Conservation (phyloP, 1,284 basidiomycete genomes). For the Rhodotorula sp. region DNA sequence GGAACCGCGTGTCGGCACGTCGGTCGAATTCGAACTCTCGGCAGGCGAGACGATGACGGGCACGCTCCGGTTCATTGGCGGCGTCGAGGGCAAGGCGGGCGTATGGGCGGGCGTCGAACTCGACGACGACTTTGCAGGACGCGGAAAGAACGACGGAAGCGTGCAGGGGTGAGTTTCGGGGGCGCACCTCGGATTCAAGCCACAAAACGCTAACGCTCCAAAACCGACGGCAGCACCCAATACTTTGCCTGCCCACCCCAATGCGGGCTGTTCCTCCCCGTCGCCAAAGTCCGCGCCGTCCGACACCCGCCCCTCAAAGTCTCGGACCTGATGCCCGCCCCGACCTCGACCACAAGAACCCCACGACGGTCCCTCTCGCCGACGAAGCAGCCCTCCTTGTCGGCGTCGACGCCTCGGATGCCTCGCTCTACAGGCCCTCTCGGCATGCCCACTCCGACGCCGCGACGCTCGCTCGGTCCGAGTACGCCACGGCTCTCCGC, state of each 20-base stretch:
- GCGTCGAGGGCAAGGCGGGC: slow-evolving; percentile 79
- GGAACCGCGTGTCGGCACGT: slow-evolving; percentile 60
- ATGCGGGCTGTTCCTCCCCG: slow-evolving; percentile 87
- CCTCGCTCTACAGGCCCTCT: no score
- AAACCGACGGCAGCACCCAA: slow-evolving; percentile 56
- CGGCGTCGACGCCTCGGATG: slow-evolving; percentile 41
- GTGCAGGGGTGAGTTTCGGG: slow-evolving; percentile 70
- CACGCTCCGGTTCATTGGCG: slow-evolving; percentile 70
- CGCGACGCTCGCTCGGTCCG: slow-evolving; percentile 21
- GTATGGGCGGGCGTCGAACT: slow-evolving; percentile 89
- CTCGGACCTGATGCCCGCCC: neutral
- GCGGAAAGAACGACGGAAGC: slow-evolving; percentile 92
- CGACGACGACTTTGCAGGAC: slow-evolving; percentile 77
- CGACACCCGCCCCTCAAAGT: slow-evolving; percentile 11
- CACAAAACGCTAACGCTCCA: neutral
- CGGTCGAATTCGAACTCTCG: slow-evolving; percentile 71
- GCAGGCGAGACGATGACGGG: slow-evolving; percentile 73
- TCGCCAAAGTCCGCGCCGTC: slow-evolving; percentile 61
- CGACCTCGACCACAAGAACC: neutral
- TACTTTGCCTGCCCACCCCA: slow-evolving; percentile 83
- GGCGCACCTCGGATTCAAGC: neutral
- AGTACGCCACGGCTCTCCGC: slow-evolving; percentile 8
- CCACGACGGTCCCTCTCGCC: slow-evolving; percentile 39
- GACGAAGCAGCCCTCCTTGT: slow-evolving; percentile 9
- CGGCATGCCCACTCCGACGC: slow-evolving; percentile 2